phyloP scores from a whole-genome alignment of 225 moss, liverwort and hornwort genomes.

The Anthoceros angustus region DNA sequence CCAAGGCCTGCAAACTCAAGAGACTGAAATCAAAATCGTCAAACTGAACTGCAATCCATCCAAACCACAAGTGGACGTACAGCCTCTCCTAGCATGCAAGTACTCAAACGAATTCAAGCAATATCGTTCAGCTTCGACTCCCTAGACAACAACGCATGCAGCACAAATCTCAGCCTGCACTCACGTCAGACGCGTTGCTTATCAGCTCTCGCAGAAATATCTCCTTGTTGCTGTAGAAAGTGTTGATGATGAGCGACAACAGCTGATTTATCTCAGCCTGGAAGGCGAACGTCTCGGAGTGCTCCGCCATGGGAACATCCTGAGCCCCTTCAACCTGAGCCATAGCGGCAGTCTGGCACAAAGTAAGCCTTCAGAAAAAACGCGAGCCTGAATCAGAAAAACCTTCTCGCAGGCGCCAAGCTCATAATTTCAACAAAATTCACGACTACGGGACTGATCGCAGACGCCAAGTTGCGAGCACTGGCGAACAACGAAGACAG shows the following conservation, averaged over 20 bases:
- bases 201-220: background rate
- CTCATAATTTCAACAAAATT: no score
- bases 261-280: background rate
- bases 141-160: background rate
- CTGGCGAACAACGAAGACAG: no score
- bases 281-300: background rate
- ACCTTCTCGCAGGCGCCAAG: no score
- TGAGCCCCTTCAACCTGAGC: background rate
- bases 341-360: background rate
- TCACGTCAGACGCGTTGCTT: constrained; percentile 1
- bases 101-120: background rate
- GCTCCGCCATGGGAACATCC: background rate
- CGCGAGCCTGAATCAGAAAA: no score
- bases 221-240: constrained; percentile 4
- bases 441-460: no score
- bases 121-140: background rate
- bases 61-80: no score
- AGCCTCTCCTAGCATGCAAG: no score
- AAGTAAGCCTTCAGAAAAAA: no score
- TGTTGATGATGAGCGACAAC: constrained; percentile 3
- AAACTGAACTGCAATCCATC: background rate
- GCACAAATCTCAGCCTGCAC: no score
- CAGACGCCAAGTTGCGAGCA: no score
- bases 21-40: background rate
- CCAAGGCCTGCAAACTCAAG: background rate